These are phyloP conservation scores for Xylaria sp. DNA, from an alignment of 2,329 filamentous ascomycete genomes.

Conservation along the genomic window DNA sequence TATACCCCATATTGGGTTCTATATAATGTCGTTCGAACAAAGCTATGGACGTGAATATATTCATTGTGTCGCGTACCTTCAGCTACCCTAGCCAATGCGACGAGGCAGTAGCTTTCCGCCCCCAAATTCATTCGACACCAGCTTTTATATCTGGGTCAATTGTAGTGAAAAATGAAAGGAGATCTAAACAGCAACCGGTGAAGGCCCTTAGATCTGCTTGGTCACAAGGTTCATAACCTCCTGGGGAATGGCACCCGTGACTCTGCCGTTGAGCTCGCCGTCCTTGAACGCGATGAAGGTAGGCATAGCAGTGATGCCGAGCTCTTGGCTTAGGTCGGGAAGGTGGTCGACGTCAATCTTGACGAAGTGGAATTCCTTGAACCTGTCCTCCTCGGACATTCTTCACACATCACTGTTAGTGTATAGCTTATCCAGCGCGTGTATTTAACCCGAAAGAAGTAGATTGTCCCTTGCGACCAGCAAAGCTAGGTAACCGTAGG, in stretches of 20 bases:
- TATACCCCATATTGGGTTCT: background rate
- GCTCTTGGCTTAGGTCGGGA: conserved; percentile 77
- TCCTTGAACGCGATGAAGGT: conserved; percentile 88
- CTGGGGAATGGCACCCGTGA: conserved; percentile 83
- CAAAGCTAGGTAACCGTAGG: background rate
- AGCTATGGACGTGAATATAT: background rate
- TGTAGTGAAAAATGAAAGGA: background rate
- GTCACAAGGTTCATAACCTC: conserved; percentile 65
- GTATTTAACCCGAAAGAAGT: background rate
- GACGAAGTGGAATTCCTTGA: conserved; percentile 75
- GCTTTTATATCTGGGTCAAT: background rate
- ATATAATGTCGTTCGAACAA: background rate
- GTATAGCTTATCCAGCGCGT: background rate
- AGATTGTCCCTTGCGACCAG: background rate
- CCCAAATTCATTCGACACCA: background rate
- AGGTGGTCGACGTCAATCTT: conserved; percentile 93
- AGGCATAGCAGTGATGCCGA: conserved; percentile 89
- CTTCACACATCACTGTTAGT: conserved; percentile 52
- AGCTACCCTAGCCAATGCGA: background rate
- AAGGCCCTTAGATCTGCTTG: conserved; percentile 37
- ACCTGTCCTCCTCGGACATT: conserved; percentile 66
- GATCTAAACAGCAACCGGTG: background rate
- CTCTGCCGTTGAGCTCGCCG: conserved; percentile 75
- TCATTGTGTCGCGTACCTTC: background rate
- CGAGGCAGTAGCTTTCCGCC: no score